Conservation (phyloP, 495 filamentous ascomycete species). For the Niebla homalea region DNA sequence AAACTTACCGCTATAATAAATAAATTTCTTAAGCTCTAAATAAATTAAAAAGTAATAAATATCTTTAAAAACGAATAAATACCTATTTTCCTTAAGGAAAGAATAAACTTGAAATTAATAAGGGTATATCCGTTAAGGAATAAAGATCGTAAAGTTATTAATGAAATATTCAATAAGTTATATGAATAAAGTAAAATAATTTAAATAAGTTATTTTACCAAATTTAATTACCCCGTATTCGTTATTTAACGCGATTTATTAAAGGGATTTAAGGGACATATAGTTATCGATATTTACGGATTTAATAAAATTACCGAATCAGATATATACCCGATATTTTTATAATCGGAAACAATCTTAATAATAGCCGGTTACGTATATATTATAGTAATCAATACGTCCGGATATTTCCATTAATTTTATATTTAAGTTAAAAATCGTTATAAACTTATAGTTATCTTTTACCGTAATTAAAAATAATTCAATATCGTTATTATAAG, state of each 20-base stretch:
- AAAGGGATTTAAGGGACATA: background rate
- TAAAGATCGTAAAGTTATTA: constrained; percentile 5
- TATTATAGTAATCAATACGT: constrained; percentile 1
- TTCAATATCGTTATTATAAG: background rate
- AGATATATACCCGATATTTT: background rate
- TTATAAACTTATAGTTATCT: constrained; percentile 4
- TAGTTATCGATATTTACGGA: constrained; percentile 4
- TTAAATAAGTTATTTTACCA: background rate
- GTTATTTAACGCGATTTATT: constrained; percentile 6
- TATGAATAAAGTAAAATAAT: constrained; percentile 7
- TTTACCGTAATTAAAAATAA: background rate
- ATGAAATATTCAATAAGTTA: constrained; percentile 9
- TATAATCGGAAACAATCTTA: background rate
- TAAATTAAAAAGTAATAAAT: constrained; percentile 1
- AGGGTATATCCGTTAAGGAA: background rate
- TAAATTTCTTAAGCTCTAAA: background rate
- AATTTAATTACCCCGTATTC: constrained; percentile 6
- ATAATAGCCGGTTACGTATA: background rate
- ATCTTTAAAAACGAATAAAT: background rate
- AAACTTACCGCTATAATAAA: background rate
- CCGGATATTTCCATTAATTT: constrained; percentile 3
- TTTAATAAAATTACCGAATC: constrained; percentile 2
- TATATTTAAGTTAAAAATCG: background rate
- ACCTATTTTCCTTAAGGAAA: background rate
- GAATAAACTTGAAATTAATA: background rate